Evolutionary conservation across 441 rosid genomes (phyloP).

Genomic region (Gossypium davidsonii): DNA sequence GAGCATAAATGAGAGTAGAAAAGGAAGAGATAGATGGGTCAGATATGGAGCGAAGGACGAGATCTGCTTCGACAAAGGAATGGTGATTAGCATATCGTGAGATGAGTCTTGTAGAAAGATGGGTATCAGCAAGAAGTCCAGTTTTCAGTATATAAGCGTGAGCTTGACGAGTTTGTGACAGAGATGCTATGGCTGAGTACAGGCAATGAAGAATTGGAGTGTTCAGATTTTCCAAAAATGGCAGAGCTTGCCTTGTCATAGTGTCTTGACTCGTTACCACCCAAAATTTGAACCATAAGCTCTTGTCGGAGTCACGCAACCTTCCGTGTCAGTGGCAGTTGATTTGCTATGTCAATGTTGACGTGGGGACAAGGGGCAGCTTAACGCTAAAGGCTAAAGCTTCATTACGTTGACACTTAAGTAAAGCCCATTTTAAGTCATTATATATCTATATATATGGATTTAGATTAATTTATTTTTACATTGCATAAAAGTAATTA

Average conservation of each 20-base stretch:
- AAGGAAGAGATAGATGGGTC: constrained; percentile 32
- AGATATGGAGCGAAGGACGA: constrained; percentile 27
- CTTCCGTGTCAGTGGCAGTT: neutral
- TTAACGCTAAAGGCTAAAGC: neutral
- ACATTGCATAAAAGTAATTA: too few relatives aligned
- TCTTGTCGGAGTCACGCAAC: neutral
- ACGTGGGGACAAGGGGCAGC: neutral
- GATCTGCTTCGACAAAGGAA: constrained; percentile 35
- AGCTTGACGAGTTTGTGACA: constrained; percentile 30
- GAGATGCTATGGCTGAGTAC: constrained; percentile 26
- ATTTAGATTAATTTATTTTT: too few relatives aligned
- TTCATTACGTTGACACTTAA: too few relatives aligned
- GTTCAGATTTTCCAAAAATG: constrained; percentile 31
- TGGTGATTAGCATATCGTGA: constrained; percentile 36
- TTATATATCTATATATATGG: too few relatives aligned
- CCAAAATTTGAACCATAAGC: neutral
- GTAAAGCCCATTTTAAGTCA: neutral
- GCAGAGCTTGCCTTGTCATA: constrained; percentile 29
- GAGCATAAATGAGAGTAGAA: constrained; percentile 42
- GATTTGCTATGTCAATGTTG: neutral
- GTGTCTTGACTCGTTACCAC: constrained; percentile 6
- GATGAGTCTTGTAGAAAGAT: constrained; percentile 34
- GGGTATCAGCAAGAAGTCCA: constrained; percentile 22
- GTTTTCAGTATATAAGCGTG: constrained; percentile 42
- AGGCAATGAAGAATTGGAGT: constrained; percentile 25